A percentile compares a stretch with the other conserved stretches of the same genome.
Evolutionary conservation across 2,329 filamentous ascomycete species (phyloP).

Genomic region (Didymella glomerata): DNA sequence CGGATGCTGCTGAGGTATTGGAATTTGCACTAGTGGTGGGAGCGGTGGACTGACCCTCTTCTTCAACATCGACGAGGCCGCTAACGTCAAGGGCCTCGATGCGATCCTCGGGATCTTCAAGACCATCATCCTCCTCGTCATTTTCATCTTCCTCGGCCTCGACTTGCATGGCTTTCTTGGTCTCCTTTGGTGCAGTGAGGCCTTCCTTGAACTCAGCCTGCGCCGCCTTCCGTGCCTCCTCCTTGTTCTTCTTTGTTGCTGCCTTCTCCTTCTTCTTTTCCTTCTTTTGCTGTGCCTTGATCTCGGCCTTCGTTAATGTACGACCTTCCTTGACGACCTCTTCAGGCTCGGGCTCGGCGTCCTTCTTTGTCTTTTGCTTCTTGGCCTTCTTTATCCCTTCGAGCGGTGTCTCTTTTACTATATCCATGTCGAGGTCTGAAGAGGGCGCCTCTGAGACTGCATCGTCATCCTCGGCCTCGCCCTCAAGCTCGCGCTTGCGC

Average conservation of each 20-base stretch:
- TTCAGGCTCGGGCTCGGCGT: slow-evolving; percentile 29
- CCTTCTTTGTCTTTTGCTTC: slow-evolving; percentile 56
- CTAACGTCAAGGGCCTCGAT: slow-evolving; percentile 49
- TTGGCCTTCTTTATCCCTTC: slow-evolving; percentile 53
- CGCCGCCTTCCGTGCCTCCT: slow-evolving; percentile 39
- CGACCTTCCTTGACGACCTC: slow-evolving; percentile 47
- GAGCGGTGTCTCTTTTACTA: slow-evolving; percentile 50
- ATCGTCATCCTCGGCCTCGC: slow-evolving; percentile 52
- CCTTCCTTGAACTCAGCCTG: slow-evolving; percentile 42
- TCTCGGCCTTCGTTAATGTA: slow-evolving; percentile 50
- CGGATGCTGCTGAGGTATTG: slow-evolving; percentile 52
- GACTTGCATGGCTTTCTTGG: slow-evolving; percentile 36
- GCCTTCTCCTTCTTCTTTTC: slow-evolving; percentile 58
- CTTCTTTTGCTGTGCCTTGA: slow-evolving; percentile 56
- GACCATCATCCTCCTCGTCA: slow-evolving; percentile 31
- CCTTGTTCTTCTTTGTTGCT: slow-evolving; percentile 52
- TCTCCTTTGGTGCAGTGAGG: slow-evolving; percentile 32
- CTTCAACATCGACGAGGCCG: slow-evolving; percentile 44
- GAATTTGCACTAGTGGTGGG: slow-evolving; percentile 46
- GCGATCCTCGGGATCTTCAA: slow-evolving; percentile 41
- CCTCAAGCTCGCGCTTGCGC: slow-evolving; percentile 73
- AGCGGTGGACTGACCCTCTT: slow-evolving; percentile 45
- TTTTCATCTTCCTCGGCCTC: slow-evolving; percentile 41
- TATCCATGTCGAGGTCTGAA: slow-evolving; percentile 47
- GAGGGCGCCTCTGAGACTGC: slow-evolving; percentile 36